A percentile compares a stretch with the other conserved stretches of the same genome.
Conservation (phyloP, 176 grass and related monocot genomes). For the Bromus sterilis region DNA sequence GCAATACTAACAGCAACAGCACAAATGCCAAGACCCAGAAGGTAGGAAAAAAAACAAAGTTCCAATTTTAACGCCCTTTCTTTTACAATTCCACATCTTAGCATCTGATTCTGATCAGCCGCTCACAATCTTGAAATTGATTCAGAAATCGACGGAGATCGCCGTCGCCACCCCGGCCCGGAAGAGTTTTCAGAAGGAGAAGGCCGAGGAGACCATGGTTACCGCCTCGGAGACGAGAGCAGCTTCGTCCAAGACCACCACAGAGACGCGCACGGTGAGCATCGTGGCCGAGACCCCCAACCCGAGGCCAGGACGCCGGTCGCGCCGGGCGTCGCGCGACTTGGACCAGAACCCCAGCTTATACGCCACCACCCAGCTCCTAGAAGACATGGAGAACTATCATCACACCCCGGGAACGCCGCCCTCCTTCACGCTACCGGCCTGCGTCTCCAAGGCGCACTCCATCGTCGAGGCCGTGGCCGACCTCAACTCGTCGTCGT, state of each 20-base stretch:
- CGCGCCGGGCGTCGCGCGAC: constrained; percentile 59
- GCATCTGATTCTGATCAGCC: too few species aligned
- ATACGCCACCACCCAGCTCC: constrained; percentile 54
- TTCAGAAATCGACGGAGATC: constrained; percentile 17
- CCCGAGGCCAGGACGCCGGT: constrained; percentile 37
- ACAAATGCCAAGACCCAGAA: constrained; percentile 38
- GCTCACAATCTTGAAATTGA: not conserved
- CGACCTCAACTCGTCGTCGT: constrained; percentile 67
- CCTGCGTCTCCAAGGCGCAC: constrained; percentile 77
- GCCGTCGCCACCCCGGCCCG: not conserved
- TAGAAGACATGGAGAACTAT: constrained; percentile 92
- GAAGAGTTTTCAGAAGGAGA: constrained; percentile 1
- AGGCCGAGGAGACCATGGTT: not conserved
- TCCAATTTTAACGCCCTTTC: not conserved
- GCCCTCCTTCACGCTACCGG: constrained; percentile 55
- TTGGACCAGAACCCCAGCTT: constrained; percentile 51
- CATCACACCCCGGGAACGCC: constrained; percentile 25
- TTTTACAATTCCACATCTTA: not conserved
- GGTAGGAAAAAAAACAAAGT: constrained; percentile 11
- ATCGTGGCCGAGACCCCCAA: constrained; percentile 22
- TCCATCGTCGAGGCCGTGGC: constrained; percentile 90
- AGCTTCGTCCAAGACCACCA: constrained; percentile 34
- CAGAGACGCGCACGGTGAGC: constrained; percentile 13
- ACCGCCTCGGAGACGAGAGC: constrained; percentile 7
- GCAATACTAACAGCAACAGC: constrained; percentile 3